Conservation (phyloP, 768 basidiomycete genomes). For the Amyloporia xantha region DNA sequence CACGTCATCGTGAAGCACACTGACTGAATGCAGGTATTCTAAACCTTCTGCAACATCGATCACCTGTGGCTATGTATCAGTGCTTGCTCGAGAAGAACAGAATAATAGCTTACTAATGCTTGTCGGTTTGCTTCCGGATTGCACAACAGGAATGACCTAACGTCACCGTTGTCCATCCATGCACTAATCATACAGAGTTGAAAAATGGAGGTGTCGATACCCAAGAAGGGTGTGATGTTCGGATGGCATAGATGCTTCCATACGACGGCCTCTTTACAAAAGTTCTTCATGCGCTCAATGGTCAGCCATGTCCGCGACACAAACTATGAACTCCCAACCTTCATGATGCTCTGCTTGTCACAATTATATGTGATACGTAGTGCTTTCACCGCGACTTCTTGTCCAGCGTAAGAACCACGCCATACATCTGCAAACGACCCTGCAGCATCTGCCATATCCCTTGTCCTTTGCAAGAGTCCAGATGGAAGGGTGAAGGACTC, state of each 20-base stretch:
- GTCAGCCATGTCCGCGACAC: too few species aligned
- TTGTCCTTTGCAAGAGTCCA: neutral
- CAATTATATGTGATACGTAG: neutral
- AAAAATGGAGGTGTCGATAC: constrained; percentile 3
- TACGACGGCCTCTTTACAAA: constrained; percentile 8
- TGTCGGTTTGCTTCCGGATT: constrained; percentile 12
- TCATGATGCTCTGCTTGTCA: neutral
- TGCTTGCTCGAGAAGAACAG: constrained; percentile 19
- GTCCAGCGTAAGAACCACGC: neutral
- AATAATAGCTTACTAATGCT: constrained; percentile 11
- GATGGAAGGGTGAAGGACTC: too few species aligned
- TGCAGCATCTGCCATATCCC: neutral
- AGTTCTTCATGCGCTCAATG: neutral
- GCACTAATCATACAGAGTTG: constrained; percentile 11
- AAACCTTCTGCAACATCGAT: neutral
- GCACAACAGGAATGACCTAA: constrained; percentile 6
- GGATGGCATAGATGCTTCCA: constrained; percentile 15
- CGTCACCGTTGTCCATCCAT: constrained; percentile 10
- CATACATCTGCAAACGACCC: neutral
- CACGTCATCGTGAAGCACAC: constrained; percentile 4
- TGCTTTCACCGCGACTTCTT: neutral
- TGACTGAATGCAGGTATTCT: neutral
- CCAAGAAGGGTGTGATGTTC: constrained; percentile 13
- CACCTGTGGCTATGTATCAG: constrained; percentile 1
- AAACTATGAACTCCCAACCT: neutral